Evolutionary conservation across 2,329 filamentous ascomycete genomes (phyloP).

Genomic region (Geosmithia putterillii): DNA sequence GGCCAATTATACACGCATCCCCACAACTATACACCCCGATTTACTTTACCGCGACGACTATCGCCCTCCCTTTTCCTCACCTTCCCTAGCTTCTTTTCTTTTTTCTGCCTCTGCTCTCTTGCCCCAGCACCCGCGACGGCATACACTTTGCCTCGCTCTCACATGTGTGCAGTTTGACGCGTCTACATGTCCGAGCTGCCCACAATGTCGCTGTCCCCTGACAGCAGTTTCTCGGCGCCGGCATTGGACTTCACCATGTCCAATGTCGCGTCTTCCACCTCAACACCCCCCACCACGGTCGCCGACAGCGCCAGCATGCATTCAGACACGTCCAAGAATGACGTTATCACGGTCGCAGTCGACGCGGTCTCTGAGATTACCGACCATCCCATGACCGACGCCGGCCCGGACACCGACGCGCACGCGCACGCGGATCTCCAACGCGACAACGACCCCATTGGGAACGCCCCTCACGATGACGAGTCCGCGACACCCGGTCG

Average conservation of each 20-base stretch:
- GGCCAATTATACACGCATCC: not conserved
- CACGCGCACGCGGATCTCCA: not conserved
- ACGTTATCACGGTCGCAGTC: constrained; percentile 17
- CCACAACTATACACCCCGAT: not conserved
- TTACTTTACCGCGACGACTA: not conserved
- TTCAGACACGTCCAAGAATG: constrained; percentile 28
- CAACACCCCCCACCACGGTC: constrained; percentile 55
- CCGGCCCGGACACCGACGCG: constrained; percentile 5
- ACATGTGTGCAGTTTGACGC: constrained; percentile 2
- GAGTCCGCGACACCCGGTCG: constrained; percentile 23
- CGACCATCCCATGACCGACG: constrained; percentile 7
- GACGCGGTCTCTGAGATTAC: not conserved
- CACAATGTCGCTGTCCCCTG: constrained; percentile 19
- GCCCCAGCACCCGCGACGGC: not conserved
- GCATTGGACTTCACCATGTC: constrained; percentile 23
- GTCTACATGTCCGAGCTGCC: not conserved
- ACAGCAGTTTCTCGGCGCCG: constrained; percentile 16
- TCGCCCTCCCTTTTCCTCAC: not conserved
- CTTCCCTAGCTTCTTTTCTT: not conserved
- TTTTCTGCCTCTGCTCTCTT: not conserved
- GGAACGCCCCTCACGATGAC: constrained; percentile 4
- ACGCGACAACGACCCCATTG: not conserved
- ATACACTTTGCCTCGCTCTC: not conserved
- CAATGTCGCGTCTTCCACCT: constrained; percentile 43
- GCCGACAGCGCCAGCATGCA: constrained; percentile 48